Percentiles rank a stretch among this genome's conserved stretches.
Evolutionary conservation across 305 asterid genomes (phyloP).

Genomic region (Fraxinus velutina): DNA sequence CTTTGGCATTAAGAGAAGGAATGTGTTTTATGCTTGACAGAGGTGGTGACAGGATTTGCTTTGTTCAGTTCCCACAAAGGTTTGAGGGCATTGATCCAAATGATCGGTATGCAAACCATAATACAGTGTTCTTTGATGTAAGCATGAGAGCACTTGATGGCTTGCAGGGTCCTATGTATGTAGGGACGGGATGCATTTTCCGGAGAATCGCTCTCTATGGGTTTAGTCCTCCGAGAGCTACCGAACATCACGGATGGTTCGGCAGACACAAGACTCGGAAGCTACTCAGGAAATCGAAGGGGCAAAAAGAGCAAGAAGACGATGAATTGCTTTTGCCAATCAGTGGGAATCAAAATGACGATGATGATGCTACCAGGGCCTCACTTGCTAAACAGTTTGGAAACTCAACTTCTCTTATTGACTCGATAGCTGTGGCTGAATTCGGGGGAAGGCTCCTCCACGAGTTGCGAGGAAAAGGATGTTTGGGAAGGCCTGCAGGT

Average conservation of each 20-base stretch:
- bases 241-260: conserved; percentile 84
- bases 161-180: conserved; percentile 90
- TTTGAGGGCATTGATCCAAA: conserved; percentile 89
- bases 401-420: conserved; percentile 59
- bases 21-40: conserved; percentile 95
- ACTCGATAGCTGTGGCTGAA: conserved; percentile 81
- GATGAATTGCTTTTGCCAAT: conserved; percentile 62
- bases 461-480: conserved; percentile 73
- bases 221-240: conserved; percentile 83
- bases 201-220: conserved; percentile 77
- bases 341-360: conserved; percentile 39
- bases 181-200: conserved; percentile 87
- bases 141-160: conserved; percentile 93
- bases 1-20: conserved; percentile 70
- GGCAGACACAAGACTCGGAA: conserved; percentile 53
- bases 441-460: conserved; percentile 81
- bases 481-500: conserved; percentile 71
- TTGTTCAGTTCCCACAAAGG: conserved; percentile 80
- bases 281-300: conserved; percentile 44
- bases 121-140: conserved; percentile 87
- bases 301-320: conserved; percentile 27
- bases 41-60: conserved; percentile 88
- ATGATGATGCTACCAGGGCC: conserved; percentile 41
- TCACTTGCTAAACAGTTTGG: conserved; percentile 65
- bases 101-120: conserved; percentile 85